Base-by-base conservation (phyloP, 805 yeast species). In the Candida manassasensis region DNA sequence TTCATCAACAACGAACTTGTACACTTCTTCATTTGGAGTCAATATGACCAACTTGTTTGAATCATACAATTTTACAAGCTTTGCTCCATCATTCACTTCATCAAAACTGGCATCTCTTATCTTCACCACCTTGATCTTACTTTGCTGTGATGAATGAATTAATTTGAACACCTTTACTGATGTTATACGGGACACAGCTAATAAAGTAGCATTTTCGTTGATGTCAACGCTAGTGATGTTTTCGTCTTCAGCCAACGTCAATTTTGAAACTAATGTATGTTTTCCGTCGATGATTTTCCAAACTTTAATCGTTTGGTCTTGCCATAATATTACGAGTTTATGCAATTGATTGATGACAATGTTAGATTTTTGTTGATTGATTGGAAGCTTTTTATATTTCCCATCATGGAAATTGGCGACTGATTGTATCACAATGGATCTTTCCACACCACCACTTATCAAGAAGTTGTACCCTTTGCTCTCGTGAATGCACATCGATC, bases 381-480 rank as follows among this genome's bases (percentile, higher is more conserved):
- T 67, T 17, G 89, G 77, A 21, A 93, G 57, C 55, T 84, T 87
- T 41, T 78, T 69, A 48, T 81, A 81, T 37, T 76, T 77, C 18
- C 89, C 87, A 48, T 77, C 83, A 42, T 69, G 72, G 55, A 93
- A 90, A 38, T 79, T 71, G 19, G 70, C 69, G 18, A 81, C 60
- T 1, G 93, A 76, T 50, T 77, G 83, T 16, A 81, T 70, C 3
- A 79, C 81, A 34, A 86, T 60, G 14, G 77, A 68, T 52, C 81
- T 73, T 51, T 85, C 95, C 14, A 82, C 85, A 48, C 95, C 95
- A 32, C 93, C 95, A 45, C 89, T 80, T 2, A 84, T 78, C 35
- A 90, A 65, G 40, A 82, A 70, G 49, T 79, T 79, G 34, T 77
- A 68, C 29, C 79, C 79, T 48, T 74, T 79, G 25, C 90, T 63